These are phyloP conservation scores for Nitzschia inconspicua DNA, from an alignment of 108 stramenopile species.

Conservation along the genomic window DNA sequence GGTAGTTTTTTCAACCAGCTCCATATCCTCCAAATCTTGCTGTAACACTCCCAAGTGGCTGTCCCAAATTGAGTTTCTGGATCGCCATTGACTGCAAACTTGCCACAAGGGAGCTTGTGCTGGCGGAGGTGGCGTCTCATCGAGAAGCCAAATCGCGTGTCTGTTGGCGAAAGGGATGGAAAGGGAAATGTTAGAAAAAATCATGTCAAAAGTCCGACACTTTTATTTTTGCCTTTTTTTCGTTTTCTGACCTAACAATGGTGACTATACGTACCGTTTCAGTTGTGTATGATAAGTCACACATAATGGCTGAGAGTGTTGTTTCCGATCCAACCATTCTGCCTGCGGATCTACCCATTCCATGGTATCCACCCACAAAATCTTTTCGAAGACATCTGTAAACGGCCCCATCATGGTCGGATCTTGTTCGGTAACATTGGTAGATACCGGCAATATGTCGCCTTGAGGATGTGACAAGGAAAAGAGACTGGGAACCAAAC, in stretches of 20 bases:
- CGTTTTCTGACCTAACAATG: conserved; percentile 10
- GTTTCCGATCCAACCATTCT: conserved; percentile 4
- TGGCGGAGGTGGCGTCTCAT: conserved; percentile 36
- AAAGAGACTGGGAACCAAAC: conserved; percentile 56
- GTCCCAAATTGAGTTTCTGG: conserved; percentile 19
- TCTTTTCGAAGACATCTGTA: conserved; percentile 55
- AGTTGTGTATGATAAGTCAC: conserved; percentile 45
- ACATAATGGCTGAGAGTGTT: conserved; percentile 20
- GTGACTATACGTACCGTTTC: too few species aligned
- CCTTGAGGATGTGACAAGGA: conserved; percentile 77
- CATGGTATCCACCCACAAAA: conserved; percentile 51
- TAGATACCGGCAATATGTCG: conserved; percentile 57
- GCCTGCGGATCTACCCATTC: conserved; percentile 27
- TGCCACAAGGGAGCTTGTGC: conserved; percentile 32
- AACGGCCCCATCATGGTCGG: conserved; percentile 6
- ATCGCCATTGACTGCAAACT: conserved; percentile 25
- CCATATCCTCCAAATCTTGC: conserved; percentile 29
- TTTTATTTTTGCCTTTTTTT: neutral
- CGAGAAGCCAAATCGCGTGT: conserved; percentile 52
- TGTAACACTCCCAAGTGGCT: conserved; percentile 20
- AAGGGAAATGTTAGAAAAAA: too few species aligned
- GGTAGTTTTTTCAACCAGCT: conserved; percentile 4
- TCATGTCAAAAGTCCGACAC: neutral
- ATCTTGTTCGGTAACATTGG: neutral
- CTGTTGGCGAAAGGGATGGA: too few species aligned